Conservation (phyloP, 1,284 basidiomycete species). For the Sparassis latifolia region DNA sequence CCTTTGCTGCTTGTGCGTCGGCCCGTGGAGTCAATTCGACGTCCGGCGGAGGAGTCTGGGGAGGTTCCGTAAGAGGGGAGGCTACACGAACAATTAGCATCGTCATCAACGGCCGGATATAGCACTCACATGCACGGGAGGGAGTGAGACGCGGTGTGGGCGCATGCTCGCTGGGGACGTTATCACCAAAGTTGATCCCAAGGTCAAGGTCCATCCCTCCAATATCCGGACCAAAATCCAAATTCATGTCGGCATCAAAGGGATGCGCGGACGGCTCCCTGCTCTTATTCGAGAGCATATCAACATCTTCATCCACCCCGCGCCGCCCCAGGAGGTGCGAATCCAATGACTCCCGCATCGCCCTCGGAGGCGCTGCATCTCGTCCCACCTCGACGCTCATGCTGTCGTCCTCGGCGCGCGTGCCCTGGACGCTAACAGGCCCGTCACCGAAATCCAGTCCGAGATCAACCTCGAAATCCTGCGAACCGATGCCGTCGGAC, state of each 20-base stretch:
- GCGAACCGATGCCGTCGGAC: slow-evolving; percentile 78
- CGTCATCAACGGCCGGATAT: not conserved
- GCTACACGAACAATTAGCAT: slow-evolving; percentile 34
- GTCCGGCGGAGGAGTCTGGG: slow-evolving; percentile 60
- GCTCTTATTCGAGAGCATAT: slow-evolving; percentile 54
- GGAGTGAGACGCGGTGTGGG: slow-evolving; percentile 46
- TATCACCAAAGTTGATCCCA: slow-evolving; percentile 65
- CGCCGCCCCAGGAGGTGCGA: slow-evolving; percentile 49
- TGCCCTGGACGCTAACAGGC: slow-evolving; percentile 27
- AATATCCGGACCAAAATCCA: slow-evolving; percentile 48
- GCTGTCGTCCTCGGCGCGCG: slow-evolving; percentile 36
- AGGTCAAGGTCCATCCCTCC: slow-evolving; percentile 60
- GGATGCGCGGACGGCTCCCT: slow-evolving; percentile 60
- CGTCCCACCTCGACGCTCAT: slow-evolving; percentile 70
- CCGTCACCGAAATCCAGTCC: slow-evolving; percentile 68
- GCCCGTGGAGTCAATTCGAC: slow-evolving; percentile 43
- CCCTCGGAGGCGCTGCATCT: slow-evolving; percentile 49
- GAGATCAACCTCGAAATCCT: slow-evolving; percentile 73
- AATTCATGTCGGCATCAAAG: slow-evolving; percentile 51
- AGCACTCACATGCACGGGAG: slow-evolving; percentile 63
- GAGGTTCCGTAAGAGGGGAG: slow-evolving; percentile 66
- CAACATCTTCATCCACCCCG: slow-evolving; percentile 43
- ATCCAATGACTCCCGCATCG: slow-evolving; percentile 49
- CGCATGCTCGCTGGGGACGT: slow-evolving; percentile 24
- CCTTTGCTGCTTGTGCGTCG: slow-evolving; percentile 28